A percentile compares a stretch with the other conserved stretches of the same genome.
Conservation (phyloP, 345 rosid species). For the Diplotaxis tenuifolia region DNA sequence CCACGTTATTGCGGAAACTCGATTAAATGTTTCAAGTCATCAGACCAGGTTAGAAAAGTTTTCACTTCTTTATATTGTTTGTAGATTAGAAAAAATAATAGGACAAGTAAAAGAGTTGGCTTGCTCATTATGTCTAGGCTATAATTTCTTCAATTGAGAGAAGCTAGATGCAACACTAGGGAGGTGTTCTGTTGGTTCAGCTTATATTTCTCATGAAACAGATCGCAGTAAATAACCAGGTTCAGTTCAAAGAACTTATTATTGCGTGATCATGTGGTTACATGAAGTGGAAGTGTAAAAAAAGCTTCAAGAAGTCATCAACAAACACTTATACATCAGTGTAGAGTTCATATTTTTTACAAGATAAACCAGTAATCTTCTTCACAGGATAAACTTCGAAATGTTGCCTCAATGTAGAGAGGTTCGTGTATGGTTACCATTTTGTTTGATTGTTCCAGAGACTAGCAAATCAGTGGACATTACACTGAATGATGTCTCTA, state of each 20-base stretch:
- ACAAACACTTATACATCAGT: background rate
- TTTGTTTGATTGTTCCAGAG: conserved; percentile 20
- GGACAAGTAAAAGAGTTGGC: too few species aligned
- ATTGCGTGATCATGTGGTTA: conserved; percentile 1
- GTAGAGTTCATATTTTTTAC: background rate
- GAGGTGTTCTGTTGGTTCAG: conserved; percentile 37
- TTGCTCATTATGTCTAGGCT: conserved; percentile 39
- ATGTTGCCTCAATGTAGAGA: conserved; percentile 19
- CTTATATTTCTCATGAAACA: background rate
- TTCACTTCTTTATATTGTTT: background rate
- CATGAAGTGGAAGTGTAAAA: conserved; percentile 14
- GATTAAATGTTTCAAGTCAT: too few species aligned
- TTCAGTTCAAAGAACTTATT: conserved; percentile 2
- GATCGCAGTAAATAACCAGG: background rate
- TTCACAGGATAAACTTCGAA: conserved; percentile 9
- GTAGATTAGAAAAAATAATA: background rate
- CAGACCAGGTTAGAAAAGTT: too few species aligned
- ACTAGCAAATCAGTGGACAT: conserved; percentile 68
- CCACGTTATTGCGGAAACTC: too few species aligned
- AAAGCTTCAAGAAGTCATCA: background rate
- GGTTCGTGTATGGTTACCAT: conserved; percentile 14
- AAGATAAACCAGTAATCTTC: conserved; percentile 12
- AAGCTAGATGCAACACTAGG: conserved; percentile 58
- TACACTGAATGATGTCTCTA: conserved; percentile 86
- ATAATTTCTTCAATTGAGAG: conserved; percentile 70